phyloP scores from a whole-genome alignment of 768 basidiomycete species.

The Pleurotus sapidus region DNA sequence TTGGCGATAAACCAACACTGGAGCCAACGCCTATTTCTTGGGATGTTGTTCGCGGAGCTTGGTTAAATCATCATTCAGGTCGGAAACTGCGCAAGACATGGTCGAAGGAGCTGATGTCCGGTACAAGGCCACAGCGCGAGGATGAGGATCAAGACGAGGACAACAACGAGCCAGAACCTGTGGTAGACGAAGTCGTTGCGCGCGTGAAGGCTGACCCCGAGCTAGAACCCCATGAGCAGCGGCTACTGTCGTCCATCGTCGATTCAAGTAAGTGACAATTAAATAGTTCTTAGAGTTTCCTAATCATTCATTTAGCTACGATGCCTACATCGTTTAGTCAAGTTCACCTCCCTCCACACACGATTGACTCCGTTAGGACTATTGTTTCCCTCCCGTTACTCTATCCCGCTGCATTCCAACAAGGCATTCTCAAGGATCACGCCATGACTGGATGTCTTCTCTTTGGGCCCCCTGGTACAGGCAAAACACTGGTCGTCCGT shows the following conservation, averaged over 20 bases:
- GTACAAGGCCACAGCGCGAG: slow-evolving; percentile 23
- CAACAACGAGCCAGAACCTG: slow-evolving; percentile 34
- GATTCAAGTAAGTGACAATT: slow-evolving; percentile 54
- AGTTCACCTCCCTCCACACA: slow-evolving; percentile 85
- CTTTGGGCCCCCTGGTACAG: slow-evolving; percentile 89
- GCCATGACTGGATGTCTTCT: slow-evolving; percentile 88
- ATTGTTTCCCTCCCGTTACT: slow-evolving; percentile 88
- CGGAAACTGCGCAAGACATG: slow-evolving; percentile 55
- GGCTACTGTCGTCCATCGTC: slow-evolving; percentile 82
- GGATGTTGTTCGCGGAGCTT: slow-evolving; percentile 63
- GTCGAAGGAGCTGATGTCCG: slow-evolving; percentile 47
- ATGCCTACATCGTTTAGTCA: slow-evolving; percentile 84
- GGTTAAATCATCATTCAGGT: slow-evolving; percentile 53
- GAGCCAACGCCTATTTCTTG: slow-evolving; percentile 65
- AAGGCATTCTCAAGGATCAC: slow-evolving; percentile 89
- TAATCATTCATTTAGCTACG: slow-evolving; percentile 37
- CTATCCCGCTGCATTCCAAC: slow-evolving; percentile 82
- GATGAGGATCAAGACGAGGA: slow-evolving; percentile 34
- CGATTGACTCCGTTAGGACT: slow-evolving; percentile 89
- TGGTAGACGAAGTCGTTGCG: slow-evolving; percentile 72
- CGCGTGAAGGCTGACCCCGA: slow-evolving; percentile 70
- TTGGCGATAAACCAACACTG: slow-evolving; percentile 37
- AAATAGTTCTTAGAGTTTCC: no score
- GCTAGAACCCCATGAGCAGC: slow-evolving; percentile 78
- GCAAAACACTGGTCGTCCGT: slow-evolving; percentile 85